Evolutionary conservation across 768 basidiomycete genomes (phyloP).

Genomic region (Boletus sp.): DNA sequence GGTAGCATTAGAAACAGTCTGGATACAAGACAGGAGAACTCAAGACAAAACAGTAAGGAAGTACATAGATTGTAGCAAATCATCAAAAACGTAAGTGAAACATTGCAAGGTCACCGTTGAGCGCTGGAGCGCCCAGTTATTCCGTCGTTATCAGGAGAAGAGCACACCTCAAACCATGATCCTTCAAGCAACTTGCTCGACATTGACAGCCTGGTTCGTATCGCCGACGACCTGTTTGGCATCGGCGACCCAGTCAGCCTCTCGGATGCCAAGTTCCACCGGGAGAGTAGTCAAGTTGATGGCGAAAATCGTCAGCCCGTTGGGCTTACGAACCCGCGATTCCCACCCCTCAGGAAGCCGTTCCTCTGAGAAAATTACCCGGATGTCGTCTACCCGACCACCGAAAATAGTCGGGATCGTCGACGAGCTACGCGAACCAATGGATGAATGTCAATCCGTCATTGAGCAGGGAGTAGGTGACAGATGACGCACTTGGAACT

Average conservation of each 20-base stretch:
- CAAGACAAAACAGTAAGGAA: too few relatives aligned
- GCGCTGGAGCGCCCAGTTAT: background rate
- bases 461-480: background rate
- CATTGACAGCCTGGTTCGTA: background rate
- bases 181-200: constrained; percentile 2
- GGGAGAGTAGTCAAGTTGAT: constrained; percentile 43
- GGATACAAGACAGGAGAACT: too few relatives aligned
- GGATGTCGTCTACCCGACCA: constrained; percentile 54
- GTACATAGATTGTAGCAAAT: too few relatives aligned
- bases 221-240: background rate
- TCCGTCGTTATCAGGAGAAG: background rate
- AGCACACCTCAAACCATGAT: background rate
- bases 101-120: background rate
- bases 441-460: background rate
- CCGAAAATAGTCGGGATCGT: constrained; percentile 66
- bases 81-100: background rate
- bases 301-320: constrained; percentile 56
- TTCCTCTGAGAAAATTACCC: constrained; percentile 61
- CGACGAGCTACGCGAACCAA: constrained; percentile 44
- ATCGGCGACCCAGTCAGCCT: constrained; percentile 14
- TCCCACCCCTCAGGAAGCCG: constrained; percentile 73
- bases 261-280: constrained; percentile 15
- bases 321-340: constrained; percentile 48
- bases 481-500: constrained; percentile 56
- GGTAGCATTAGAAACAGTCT: too few relatives aligned